Base-by-base conservation (phyloP, 345 rosid species). In the Brassica nigra region DNA sequence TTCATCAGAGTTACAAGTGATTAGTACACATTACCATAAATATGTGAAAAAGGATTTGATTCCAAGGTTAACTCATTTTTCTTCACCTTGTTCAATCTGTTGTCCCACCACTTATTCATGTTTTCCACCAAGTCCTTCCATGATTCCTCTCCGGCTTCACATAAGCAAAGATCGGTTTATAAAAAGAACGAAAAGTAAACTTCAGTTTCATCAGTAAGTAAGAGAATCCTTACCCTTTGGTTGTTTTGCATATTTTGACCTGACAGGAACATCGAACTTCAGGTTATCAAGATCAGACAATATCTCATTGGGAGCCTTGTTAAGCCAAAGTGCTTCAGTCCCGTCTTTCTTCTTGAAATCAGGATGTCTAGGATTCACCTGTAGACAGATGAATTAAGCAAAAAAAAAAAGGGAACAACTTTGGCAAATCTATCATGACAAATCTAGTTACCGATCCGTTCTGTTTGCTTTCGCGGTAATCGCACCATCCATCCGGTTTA, bases 51-150 rank as follows among this genome's bases (percentile, higher is more conserved):
- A 31, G 3, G 68, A 76, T 75, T 57, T 47, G 47, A 64, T 54
- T 14, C 57, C 12, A 33, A 36, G 28, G 8, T 23, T 10, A 15
- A 1, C 0, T 52, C 58, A 29, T 7, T 0, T 49, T 44, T 52
- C 57, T 33, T 82, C 18, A 90, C 97, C 97, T 91, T 93, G 39
- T 80, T 28, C 49, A 79, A 66, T 85, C 97, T 86, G 68, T 93
- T 90, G 85, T 93, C 98, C 97, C 95, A 91, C 95, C 93, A 91
- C 2, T 77, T 85, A 18, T 47, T 44, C 55, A 85, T 85, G 84
- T 91, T 88, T 76, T 83, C 89, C 64, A 86, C 79, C 91, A 91
- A 85, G 83, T 90, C 88, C 76, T 75, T 90, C 98, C 97, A 93
- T 71, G 73, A 54, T 67, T 82, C 90, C 34, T 88, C 92, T 39